A percentile compares a stretch with the other conserved stretches of the same genome.
phyloP scores from a whole-genome alignment of 2,329 filamentous ascomycete genomes.

The Onygena corvina region DNA sequence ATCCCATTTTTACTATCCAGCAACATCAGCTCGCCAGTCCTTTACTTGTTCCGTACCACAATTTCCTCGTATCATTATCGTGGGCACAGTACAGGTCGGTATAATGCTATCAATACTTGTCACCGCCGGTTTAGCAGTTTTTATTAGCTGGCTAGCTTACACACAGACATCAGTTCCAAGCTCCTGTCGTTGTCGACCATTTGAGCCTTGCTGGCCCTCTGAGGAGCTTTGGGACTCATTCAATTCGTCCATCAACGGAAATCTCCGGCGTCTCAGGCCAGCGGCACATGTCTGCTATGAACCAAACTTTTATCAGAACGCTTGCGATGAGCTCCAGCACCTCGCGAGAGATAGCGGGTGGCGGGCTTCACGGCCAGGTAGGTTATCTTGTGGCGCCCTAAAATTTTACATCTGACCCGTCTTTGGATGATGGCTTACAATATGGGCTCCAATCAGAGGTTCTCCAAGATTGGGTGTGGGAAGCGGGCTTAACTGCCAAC shows the following conservation, averaged over 20 bases:
- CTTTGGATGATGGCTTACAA: not conserved
- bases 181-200: constrained; percentile 10
- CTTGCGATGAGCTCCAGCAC: constrained; percentile 6
- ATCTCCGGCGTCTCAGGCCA: constrained; percentile 6
- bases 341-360: constrained; percentile 5
- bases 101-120: not conserved
- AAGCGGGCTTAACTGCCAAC: not conserved
- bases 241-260: constrained; percentile 7
- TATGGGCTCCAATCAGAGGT: not conserved
- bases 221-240: constrained; percentile 7
- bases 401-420: not conserved
- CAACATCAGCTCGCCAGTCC: not conserved
- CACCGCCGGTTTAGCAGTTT: not conserved
- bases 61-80: not conserved
- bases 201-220: constrained; percentile 10
- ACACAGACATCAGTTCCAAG: not conserved
- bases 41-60: not conserved
- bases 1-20: not conserved
- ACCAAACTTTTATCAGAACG: constrained; percentile 5
- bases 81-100: not conserved
- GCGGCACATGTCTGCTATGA: constrained; percentile 8
- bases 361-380: constrained; percentile 7
- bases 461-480: not conserved
- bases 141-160: constrained; percentile 2
- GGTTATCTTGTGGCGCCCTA: not conserved